Percentiles rank a stretch among this genome's conserved stretches.
These are phyloP conservation scores for Polyplosphaeria fusca DNA, from an alignment of 495 filamentous ascomycete species.

Conservation along the genomic window DNA sequence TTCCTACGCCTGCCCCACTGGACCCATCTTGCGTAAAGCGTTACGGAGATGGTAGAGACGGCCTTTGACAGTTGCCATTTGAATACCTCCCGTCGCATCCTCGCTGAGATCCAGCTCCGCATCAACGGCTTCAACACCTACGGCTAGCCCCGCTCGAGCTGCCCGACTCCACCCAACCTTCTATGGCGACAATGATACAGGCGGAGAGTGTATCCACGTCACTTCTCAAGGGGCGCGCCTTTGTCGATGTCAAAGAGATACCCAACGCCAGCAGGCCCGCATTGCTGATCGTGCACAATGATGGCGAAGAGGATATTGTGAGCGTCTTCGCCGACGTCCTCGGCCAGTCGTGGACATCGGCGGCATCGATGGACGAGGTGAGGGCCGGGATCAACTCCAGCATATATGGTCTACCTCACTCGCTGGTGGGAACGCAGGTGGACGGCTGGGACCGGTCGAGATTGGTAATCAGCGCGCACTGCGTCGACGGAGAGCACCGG, in stretches of 20 bases:
- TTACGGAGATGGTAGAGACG: constrained; percentile 34
- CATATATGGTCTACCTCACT: constrained; percentile 35
- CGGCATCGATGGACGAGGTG: constrained; percentile 26
- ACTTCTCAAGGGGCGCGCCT: constrained; percentile 29
- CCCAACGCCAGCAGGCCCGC: constrained; percentile 33
- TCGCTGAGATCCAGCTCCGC: constrained; percentile 34
- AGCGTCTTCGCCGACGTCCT: constrained; percentile 40
- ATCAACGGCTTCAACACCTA: constrained; percentile 39
- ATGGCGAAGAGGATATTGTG: constrained; percentile 39
- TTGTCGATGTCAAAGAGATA: constrained; percentile 38
- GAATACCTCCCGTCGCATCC: constrained; percentile 35
- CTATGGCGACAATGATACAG: constrained; percentile 36
- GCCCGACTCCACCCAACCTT: constrained; percentile 8
- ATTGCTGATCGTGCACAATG: constrained; percentile 38
- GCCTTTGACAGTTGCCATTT: constrained; percentile 23
- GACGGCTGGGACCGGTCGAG: constrained; percentile 27
- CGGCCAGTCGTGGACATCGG: constrained; percentile 36
- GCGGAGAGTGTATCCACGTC: constrained; percentile 21
- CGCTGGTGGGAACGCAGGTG: constrained; percentile 12
- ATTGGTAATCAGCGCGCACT: constrained; percentile 66
- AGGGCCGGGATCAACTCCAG: constrained; percentile 24
- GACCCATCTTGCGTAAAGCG: constrained; percentile 4
- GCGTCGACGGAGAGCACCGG: constrained; percentile 65
- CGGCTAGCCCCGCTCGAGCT: constrained; percentile 29
- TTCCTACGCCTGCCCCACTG: constrained; percentile 21